Conservation (phyloP, 345 rosid species). For the Acer negundo region DNA sequence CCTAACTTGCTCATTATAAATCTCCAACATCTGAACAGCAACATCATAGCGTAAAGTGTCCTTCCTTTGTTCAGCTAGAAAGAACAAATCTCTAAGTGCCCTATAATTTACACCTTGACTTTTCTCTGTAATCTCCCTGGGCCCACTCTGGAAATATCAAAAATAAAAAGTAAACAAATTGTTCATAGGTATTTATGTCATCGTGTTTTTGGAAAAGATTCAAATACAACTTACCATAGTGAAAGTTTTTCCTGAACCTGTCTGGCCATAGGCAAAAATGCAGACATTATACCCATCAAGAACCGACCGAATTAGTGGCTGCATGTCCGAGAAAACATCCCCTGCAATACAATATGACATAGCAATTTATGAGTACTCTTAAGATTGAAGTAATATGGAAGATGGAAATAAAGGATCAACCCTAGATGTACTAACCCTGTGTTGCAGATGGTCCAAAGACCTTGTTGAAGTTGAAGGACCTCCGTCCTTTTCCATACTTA, state of each 20-base stretch:
- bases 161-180: slow-evolving; percentile 17
- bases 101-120: slow-evolving; percentile 91
- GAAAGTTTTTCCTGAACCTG: slow-evolving; percentile 94
- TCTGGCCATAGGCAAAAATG: slow-evolving; percentile 99
- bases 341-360: slow-evolving; percentile 45
- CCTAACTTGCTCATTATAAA: slow-evolving; percentile 95
- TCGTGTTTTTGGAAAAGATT: slow-evolving; percentile 13
- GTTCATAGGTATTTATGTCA: neutral
- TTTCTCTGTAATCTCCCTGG: slow-evolving; percentile 76
- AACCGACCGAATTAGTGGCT: slow-evolving; percentile 92
- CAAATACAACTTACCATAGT: slow-evolving; percentile 71
- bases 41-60: slow-evolving; percentile 73
- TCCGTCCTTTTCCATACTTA: slow-evolving; percentile 72
- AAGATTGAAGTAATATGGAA: neutral
- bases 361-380: neutral
- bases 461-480: slow-evolving; percentile 86
- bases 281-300: slow-evolving; percentile 97
- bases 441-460: slow-evolving; percentile 88
- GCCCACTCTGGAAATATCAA: slow-evolving; percentile 69
- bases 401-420: neutral
- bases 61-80: slow-evolving; percentile 82
- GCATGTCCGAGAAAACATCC: slow-evolving; percentile 96
- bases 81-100: slow-evolving; percentile 87
- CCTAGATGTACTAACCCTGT: slow-evolving; percentile 56
- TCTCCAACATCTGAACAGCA: slow-evolving; percentile 97